A percentile compares a stretch with the other conserved stretches of the same genome.
Evolutionary conservation across 352 stramenopile species (phyloP).

Genomic region (Globisporangium cylindrosporum): DNA sequence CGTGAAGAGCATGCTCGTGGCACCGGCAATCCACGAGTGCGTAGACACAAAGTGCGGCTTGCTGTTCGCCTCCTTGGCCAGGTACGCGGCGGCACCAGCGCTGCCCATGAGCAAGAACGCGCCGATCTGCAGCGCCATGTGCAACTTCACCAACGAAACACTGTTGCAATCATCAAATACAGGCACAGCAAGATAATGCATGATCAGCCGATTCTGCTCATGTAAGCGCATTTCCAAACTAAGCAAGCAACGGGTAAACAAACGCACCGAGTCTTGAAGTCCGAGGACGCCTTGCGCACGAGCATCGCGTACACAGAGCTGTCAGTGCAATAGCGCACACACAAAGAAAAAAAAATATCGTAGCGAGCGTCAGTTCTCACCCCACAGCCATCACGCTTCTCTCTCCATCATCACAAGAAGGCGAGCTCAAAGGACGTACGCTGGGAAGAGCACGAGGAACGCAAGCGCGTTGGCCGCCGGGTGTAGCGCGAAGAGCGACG

Average conservation of each 20-base stretch:
- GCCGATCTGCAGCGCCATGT: constrained; percentile 48
- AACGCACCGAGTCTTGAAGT: constrained; percentile 43
- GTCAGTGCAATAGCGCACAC: not conserved
- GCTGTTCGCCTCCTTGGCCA: constrained; percentile 54
- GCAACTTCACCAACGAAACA: constrained; percentile 39
- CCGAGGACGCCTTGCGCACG: constrained; percentile 42
- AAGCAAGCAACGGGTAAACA: not conserved
- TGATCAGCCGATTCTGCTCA: too few relatives aligned
- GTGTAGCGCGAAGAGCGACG: constrained; percentile 58
- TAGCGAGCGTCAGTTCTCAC: not conserved
- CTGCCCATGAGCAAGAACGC: constrained; percentile 42
- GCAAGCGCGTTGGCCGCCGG: constrained; percentile 58
- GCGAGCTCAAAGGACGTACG: constrained; percentile 18
- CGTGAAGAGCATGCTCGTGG: constrained; percentile 37
- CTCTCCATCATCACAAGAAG: not conserved
- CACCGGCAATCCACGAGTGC: constrained; percentile 68
- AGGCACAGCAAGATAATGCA: too few relatives aligned
- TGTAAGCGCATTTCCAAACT: too few relatives aligned
- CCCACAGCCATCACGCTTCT: not conserved
- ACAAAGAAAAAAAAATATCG: not conserved
- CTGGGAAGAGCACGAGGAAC: constrained; percentile 58
- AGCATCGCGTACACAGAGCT: constrained; percentile 62
- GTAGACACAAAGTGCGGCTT: constrained; percentile 69
- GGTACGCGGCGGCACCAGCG: constrained; percentile 41
- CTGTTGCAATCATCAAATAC: constrained; percentile 13